Evolutionary conservation across 306 rosid genomes (phyloP).

Genomic region (Sesbania bispinosa): DNA sequence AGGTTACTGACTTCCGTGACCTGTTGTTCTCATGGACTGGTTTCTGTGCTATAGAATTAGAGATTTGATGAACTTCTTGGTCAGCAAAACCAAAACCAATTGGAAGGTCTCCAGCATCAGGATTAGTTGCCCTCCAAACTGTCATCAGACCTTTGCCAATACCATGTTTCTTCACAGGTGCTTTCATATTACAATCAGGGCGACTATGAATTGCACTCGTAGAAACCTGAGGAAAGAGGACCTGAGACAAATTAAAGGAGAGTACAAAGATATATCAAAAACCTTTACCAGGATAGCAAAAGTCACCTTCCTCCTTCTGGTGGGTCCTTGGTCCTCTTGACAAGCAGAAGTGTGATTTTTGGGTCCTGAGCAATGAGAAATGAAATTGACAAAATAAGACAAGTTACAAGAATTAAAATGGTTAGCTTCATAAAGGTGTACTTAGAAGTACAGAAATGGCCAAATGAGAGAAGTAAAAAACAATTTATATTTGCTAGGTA

Average conservation of each 20-base stretch:
- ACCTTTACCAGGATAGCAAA: background rate
- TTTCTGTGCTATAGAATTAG: conserved; percentile 33
- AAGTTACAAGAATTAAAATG: background rate
- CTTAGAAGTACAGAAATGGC: background rate
- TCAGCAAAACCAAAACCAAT: conserved; percentile 42
- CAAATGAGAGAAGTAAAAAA: background rate
- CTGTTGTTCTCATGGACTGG: conserved; percentile 35
- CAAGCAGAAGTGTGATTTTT: conserved; percentile 34
- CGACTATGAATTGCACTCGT: conserved; percentile 38
- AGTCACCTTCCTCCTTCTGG: conserved; percentile 67
- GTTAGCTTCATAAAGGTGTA: background rate
- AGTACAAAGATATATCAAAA: background rate
- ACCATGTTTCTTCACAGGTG: conserved; percentile 63
- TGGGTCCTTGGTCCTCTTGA: conserved; percentile 46
- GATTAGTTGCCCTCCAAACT: conserved; percentile 85
- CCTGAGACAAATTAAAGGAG: background rate
- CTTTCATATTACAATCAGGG: conserved; percentile 17
- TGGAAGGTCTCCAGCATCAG: conserved; percentile 58
- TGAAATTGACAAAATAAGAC: conserved; percentile 15
- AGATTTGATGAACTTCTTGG: conserved; percentile 26
- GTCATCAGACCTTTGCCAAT: conserved; percentile 98
- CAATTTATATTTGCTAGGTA: background rate
- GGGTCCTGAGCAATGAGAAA: conserved; percentile 34
- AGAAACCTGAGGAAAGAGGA: conserved; percentile 46
- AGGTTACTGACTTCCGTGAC: conserved; percentile 33